Conservation (phyloP, 202 grass and related monocot genomes). For the Brachypodium distachyon region DNA sequence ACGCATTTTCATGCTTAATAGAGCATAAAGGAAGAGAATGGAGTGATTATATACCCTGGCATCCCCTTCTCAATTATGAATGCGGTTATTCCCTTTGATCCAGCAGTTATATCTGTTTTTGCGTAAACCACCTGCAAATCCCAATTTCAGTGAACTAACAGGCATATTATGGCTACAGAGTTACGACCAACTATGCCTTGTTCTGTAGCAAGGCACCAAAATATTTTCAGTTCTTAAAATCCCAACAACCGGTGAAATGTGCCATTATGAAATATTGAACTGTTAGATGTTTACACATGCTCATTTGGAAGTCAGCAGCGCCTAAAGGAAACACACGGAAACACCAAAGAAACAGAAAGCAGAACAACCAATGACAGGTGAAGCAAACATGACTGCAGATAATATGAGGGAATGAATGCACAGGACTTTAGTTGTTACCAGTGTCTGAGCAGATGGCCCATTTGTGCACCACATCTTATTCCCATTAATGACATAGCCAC, state of each 20-base stretch:
- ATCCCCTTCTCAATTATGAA: conserved; percentile 99
- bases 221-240: neutral
- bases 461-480: conserved; percentile 99
- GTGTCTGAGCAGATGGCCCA: conserved; percentile 82
- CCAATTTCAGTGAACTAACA: conserved; percentile 4
- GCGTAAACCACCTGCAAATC: conserved; percentile 86
- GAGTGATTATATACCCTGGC: conserved; percentile 54
- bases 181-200: neutral
- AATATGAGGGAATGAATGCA: neutral
- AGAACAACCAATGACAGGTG: neutral
- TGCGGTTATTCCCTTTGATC: conserved; percentile 94
- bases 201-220: neutral
- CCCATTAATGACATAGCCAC: conserved; percentile 76
- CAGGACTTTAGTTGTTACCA: conserved; percentile 33
- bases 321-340: neutral
- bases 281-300: neutral
- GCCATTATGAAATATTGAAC: neutral
- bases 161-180: neutral
- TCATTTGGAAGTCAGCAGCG: neutral
- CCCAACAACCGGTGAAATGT: neutral
- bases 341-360: neutral
- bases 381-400: neutral
- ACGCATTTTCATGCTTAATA: neutral
- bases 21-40: neutral
- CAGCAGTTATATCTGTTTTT: conserved; percentile 78